Evolutionary conservation across 1,139 yeast genomes (phyloP).

Genomic region (Suhomyces panamericanus): DNA sequence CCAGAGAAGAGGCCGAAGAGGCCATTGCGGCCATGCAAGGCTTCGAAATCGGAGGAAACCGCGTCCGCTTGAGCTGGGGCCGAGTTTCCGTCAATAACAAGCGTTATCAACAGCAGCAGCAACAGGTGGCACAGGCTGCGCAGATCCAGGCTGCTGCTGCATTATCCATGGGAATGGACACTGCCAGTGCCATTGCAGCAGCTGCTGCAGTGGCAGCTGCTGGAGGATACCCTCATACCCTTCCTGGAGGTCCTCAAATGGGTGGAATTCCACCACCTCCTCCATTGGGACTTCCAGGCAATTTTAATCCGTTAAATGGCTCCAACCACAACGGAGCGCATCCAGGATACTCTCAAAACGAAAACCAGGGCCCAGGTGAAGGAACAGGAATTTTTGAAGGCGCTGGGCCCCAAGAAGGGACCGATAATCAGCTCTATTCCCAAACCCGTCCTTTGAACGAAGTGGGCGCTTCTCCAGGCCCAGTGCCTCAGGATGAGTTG

Average conservation of each 20-base stretch:
- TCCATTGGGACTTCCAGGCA: conserved; percentile 11
- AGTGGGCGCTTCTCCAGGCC: conserved; percentile 1
- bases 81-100: conserved; percentile 46
- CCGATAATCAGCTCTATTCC: neutral
- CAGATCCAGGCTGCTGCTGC: conserved; percentile 40
- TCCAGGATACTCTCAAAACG: neutral
- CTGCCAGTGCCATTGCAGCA: conserved; percentile 28
- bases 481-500: conserved; percentile 11
- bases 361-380: neutral
- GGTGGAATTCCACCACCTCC: conserved; percentile 12
- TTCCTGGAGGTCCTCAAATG: conserved; percentile 10
- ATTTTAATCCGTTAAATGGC: conserved; percentile 1
- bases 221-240: conserved; percentile 12
- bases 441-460: neutral
- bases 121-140: conserved; percentile 35
- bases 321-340: neutral
- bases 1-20: conserved; percentile 81
- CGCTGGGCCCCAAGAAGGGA: neutral
- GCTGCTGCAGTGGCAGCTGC: conserved; percentile 19
- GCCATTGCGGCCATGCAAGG: conserved; percentile 95
- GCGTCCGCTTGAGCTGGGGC: conserved; percentile 91
- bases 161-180: conserved; percentile 38
- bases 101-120: conserved; percentile 38
- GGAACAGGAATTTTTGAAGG: neutral
- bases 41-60: conserved; percentile 79